Conservation (phyloP, 2,329 filamentous ascomycete genomes). For the Tolypocladium inflatum region DNA sequence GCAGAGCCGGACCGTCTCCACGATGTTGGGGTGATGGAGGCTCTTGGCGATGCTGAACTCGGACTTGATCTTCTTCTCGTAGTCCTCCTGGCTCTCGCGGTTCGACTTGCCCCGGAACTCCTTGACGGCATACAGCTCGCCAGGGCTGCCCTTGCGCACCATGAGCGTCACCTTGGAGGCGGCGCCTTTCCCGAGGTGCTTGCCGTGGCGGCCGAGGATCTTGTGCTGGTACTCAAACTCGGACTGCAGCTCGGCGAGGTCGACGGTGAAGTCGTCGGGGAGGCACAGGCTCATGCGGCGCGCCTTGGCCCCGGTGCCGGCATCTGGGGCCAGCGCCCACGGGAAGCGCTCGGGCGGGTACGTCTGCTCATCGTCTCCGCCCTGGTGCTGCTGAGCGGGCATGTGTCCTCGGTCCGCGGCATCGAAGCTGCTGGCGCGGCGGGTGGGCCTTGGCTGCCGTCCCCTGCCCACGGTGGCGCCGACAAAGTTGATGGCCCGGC, state of each 20-base stretch:
- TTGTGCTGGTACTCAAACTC: constrained; percentile 65
- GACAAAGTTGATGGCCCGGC: constrained; percentile 38
- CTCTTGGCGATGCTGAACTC: constrained; percentile 85
- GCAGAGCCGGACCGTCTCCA: constrained; percentile 70
- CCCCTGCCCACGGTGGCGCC: constrained; percentile 15
- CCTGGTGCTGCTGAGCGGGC: constrained; percentile 7
- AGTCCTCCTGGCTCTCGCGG: constrained; percentile 62
- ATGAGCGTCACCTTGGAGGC: constrained; percentile 78
- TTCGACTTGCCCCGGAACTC: constrained; percentile 69
- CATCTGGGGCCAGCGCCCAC: constrained; percentile 55
- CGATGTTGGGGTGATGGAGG: constrained; percentile 77
- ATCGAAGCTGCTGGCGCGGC: constrained; percentile 42
- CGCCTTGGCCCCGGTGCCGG: constrained; percentile 67
- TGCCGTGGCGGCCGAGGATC: constrained; percentile 62
- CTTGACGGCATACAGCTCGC: constrained; percentile 74
- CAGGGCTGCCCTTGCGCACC: constrained; percentile 55
- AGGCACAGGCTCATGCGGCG: constrained; percentile 66
- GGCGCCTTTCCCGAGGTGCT: constrained; percentile 70
- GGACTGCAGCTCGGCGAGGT: constrained; percentile 56
- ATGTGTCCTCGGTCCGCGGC: constrained; percentile 19
- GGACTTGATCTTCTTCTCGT: constrained; percentile 82
- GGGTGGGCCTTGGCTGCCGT: constrained; percentile 12
- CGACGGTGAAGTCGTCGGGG: constrained; percentile 65
- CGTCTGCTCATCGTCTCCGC: constrained; percentile 14
- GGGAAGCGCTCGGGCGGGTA: constrained; percentile 34